Evolutionary conservation across 176 grass and related monocot species (phyloP), one percentile per base, ranked within the genome.

Genomic region (Oryza rufipogon): DNA sequence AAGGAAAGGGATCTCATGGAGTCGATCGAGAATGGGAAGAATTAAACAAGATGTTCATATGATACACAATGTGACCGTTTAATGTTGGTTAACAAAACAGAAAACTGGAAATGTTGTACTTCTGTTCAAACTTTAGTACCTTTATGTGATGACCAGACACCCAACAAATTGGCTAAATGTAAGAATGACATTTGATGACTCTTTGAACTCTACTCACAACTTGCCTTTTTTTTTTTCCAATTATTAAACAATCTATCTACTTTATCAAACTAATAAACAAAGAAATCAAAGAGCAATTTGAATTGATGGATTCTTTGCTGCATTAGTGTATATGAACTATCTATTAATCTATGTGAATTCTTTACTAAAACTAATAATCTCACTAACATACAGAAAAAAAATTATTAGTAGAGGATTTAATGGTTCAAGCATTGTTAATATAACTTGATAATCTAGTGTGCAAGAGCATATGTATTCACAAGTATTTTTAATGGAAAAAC

Each of bases 31-130:
- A 3, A 63, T 82, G 48, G 23, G 11, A 33, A 61, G 12, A 42
- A 72, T 4, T 82, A 51, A 46, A 52, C 10, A 72, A 81, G 44
- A 81, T 66, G 64, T 66, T 66, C 25, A 30, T 11, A 66, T 10
- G 64, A 68, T 17, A 51, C 32, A 9, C 33, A 67, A 79, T 3
- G 11, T 54, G 33, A 39, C 4, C 32, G 4, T 13, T 52, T 46
- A 22, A 69, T 69, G 15, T 34, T 54, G 51, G 17, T 16, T 17
- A 54, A 17, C 51, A 54, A 54, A 54, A 54, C 51, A 17, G 51
- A 54, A 54, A 15, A 54, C 51, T 5, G 13, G 15, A 16, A 80
- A 70, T 25, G 28, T 70, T 36, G 9, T 48, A 46, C 25, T 30
- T 22, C n/a, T 33, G 17, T 54, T 68, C 11, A 54, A 52, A 13